Evolutionary conservation across 495 filamentous ascomycete species (phyloP).

Genomic region (Trichoderma orchidacearum): DNA sequence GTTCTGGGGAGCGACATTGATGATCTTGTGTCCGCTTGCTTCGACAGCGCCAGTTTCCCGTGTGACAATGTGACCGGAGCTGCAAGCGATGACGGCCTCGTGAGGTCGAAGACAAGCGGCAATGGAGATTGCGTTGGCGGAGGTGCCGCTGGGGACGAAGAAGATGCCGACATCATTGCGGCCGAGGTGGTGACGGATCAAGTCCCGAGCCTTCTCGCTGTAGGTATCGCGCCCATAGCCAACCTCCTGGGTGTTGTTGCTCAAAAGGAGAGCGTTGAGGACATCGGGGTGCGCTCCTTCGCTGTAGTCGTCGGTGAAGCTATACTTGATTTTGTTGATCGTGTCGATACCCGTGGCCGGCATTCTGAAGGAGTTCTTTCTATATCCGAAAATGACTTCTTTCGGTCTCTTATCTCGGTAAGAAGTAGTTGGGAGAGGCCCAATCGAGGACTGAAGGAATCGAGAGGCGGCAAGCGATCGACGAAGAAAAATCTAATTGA

Average conservation of each 20-base stretch:
- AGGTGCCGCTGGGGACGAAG: conserved; percentile 4
- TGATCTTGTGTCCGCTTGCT: conserved; percentile 4
- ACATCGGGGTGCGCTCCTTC: conserved; percentile 1
- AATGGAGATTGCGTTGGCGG: conserved; percentile 4
- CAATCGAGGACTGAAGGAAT: too few relatives aligned
- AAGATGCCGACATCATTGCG: not conserved
- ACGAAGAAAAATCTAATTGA: too few relatives aligned
- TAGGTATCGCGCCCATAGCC: conserved; percentile 1
- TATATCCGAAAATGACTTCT: too few relatives aligned
- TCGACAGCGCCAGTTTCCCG: conserved; percentile 3
- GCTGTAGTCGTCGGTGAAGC: conserved; percentile 4
- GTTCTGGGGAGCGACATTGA: not conserved
- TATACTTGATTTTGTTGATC: not conserved
- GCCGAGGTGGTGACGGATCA: conserved; percentile 3
- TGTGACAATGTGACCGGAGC: conserved; percentile 3
- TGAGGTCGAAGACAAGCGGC: conserved; percentile 1
- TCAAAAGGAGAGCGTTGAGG: conserved; percentile 1
- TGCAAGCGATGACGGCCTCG: conserved; percentile 3
- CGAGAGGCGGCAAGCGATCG: too few relatives aligned
- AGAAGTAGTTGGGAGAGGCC: too few relatives aligned
- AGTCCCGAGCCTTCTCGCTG: conserved; percentile 1
- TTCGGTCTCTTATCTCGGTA: too few relatives aligned
- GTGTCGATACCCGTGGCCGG: not conserved
- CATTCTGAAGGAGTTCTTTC: not conserved
- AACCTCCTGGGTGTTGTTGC: conserved; percentile 2